Percentiles rank a stretch among this genome's conserved stretches.
Evolutionary conservation across 352 stramenopile genomes (phyloP).

Genomic region (Phytophthora tentaculata): DNA sequence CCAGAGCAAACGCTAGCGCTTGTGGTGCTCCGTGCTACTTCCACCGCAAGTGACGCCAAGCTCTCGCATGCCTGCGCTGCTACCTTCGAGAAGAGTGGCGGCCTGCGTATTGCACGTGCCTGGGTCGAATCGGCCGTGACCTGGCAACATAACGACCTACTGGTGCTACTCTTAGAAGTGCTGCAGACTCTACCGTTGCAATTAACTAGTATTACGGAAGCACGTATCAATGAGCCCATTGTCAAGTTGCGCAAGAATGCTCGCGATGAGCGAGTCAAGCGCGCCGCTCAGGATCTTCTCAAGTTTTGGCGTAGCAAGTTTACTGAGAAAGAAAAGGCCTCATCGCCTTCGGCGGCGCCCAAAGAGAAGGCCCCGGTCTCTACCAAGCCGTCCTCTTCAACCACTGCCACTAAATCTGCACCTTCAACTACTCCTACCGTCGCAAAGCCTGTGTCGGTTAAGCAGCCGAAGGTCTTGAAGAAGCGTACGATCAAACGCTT

Average conservation of each 20-base stretch:
- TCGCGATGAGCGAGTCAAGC: constrained; percentile 80
- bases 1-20: constrained; percentile 74
- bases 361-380: constrained; percentile 19
- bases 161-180: constrained; percentile 83
- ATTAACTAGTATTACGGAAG: constrained; percentile 88
- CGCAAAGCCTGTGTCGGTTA: constrained; percentile 22
- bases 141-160: constrained; percentile 82
- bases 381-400: constrained; percentile 22
- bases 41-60: constrained; percentile 58
- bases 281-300: constrained; percentile 80
- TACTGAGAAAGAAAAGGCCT: constrained; percentile 81
- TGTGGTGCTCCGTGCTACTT: constrained; percentile 73
- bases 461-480: constrained; percentile 60
- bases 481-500: constrained; percentile 80
- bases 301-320: constrained; percentile 88
- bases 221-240: constrained; percentile 89
- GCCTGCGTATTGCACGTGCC: constrained; percentile 73
- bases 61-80: constrained; percentile 60
- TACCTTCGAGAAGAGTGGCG: constrained; percentile 76
- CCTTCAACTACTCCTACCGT: constrained; percentile 24
- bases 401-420: constrained; percentile 25
- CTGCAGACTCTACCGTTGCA: constrained; percentile 82
- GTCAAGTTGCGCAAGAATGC: constrained; percentile 85
- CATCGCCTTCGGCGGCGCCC: constrained; percentile 29
- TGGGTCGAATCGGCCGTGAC: constrained; percentile 83